Conservation (phyloP, 441 rosid genomes). For the Gossypium davidsonii region DNA sequence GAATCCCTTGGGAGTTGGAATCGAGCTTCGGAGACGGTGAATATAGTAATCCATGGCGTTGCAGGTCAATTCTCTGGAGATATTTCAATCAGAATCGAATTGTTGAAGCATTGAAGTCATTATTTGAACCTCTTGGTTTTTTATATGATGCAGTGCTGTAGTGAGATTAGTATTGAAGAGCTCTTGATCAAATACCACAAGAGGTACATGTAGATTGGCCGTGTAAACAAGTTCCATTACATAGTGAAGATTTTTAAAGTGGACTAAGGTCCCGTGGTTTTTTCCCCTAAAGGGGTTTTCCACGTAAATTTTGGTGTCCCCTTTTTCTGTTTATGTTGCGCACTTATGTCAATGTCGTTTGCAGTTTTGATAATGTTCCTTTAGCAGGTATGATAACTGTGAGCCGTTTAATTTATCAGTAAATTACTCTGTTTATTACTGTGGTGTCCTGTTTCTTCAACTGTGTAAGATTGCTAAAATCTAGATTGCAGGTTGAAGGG, state of each 20-base stretch:
- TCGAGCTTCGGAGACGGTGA: not conserved
- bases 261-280: slow-evolving; percentile 20
- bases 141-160: not conserved
- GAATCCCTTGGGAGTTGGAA: too few species aligned
- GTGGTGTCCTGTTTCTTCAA: too few species aligned
- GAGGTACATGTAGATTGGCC: not conserved
- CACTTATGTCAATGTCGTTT: too few species aligned
- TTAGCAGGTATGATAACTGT: too few species aligned
- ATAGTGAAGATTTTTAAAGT: slow-evolving; percentile 8
- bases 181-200: not conserved
- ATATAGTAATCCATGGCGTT: not conserved
- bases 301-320: slow-evolving; percentile 11
- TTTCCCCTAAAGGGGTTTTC: slow-evolving; percentile 10
- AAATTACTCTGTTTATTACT: too few species aligned
- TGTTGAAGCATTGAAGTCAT: not conserved
- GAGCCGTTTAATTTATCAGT: too few species aligned
- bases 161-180: not conserved
- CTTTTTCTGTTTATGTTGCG: too few species aligned
- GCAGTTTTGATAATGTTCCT: too few species aligned
- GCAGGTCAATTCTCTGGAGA: not conserved
- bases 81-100: not conserved
- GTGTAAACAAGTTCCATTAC: not conserved
- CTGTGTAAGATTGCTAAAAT: too few species aligned
- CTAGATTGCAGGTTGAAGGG: not conserved
- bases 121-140: not conserved